Evolutionary conservation across 768 basidiomycete species (phyloP), one percentile per base, ranked within the genome.

Genomic region (Lentinula aciculospora): DNA sequence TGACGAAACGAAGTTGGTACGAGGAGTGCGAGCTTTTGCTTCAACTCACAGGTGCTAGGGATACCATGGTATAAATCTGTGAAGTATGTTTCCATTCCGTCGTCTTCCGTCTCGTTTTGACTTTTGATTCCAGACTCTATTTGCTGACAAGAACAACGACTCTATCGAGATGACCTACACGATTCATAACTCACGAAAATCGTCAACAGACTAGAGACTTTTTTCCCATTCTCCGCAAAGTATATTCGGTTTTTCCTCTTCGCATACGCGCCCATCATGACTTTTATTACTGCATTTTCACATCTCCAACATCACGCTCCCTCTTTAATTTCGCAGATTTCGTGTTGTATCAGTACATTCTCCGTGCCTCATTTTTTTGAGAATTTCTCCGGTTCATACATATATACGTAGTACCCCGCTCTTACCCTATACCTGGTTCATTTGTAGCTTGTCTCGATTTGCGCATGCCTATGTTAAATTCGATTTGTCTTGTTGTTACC

Each of bases 1-100:
- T 19, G 19, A 13, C 12, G 19, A 53, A 32, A 53, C 51, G 51
- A 39, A 53, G 51, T 36, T 53, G 51, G 51, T 53, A 53, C 51
- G 51, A 53, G 51, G 36, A 53, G 25, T 53, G 51, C 17, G 51
- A 40, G 51, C 32, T 53, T 19, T 17, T 53, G 12, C 36, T 53
- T 17, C 13, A 23, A 34, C 34, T 40, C 8, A 39, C 51, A 2
- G 19, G 34, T 53, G 23, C 34, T 34, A 53, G 51, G 12, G 42
- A 44, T 21, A 44, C 42, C 12, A 9, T 19, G 21, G 42, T n/a
- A 21, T 44, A n/a, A 39, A 39, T 7, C 17, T 17, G 15, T 19
- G 37, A 39, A 5, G 13, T 39, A 17, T 15, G n/a, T 39, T 17
- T 19, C 6, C 15, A 39, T n/a, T n/a, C 1, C n/a, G n/a, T n/a